Conservation (phyloP, 305 asterid species). For the Fraxinus xanthoxyloides region DNA sequence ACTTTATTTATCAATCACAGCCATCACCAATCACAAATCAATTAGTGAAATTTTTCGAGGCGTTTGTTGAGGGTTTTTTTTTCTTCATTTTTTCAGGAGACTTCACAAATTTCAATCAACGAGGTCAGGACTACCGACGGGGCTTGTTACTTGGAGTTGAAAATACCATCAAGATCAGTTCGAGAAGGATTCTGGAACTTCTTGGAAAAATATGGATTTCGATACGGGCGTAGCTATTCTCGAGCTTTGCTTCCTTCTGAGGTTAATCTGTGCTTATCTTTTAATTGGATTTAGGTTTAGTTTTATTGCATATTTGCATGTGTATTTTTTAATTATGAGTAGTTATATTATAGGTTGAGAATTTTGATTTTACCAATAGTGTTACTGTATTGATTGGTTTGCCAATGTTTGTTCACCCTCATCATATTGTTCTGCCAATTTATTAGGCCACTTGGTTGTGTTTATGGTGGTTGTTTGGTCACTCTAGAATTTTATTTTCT, state of each 20-base stretch:
- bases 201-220: conserved; percentile 80
- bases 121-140: conserved; percentile 72
- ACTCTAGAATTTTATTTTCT: neutral
- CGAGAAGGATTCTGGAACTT: conserved; percentile 63
- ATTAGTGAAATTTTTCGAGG: conserved; percentile 9
- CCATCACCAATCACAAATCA: conserved; percentile 13
- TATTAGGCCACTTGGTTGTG: neutral
- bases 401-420: neutral
- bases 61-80: conserved; percentile 25
- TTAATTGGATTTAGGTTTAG: neutral
- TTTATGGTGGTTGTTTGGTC: neutral
- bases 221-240: conserved; percentile 50
- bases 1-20: neutral
- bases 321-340: neutral
- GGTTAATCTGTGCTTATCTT: conserved; percentile 39
- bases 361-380: neutral
- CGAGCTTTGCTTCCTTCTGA: conserved; percentile 89
- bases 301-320: neutral
- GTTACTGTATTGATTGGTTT: neutral
- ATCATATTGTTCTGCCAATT: neutral
- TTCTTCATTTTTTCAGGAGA: conserved; percentile 54
- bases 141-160: conserved; percentile 67
- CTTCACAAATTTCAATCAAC: conserved; percentile 55
- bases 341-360: neutral
- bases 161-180: conserved; percentile 57